phyloP scores from a whole-genome alignment of 352 stramenopile genomes.

The Globisporangium nodosum region DNA sequence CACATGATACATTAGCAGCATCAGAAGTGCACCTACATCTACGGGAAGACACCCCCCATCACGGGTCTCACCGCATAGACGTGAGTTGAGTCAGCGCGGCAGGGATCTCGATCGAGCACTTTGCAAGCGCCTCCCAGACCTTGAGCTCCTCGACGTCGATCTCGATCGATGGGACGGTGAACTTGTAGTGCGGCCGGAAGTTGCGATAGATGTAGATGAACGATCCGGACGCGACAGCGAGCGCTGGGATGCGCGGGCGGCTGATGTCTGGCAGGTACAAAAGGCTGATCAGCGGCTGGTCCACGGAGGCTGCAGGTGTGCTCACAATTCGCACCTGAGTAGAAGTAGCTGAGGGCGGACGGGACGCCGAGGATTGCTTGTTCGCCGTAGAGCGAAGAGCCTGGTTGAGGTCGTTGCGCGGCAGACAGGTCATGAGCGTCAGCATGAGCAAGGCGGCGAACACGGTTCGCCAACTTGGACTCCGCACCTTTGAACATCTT shows the following conservation, averaged over 20 bases:
- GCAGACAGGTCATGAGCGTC: not conserved
- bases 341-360: constrained; percentile 70
- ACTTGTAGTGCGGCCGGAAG: constrained; percentile 89
- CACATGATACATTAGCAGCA: not conserved
- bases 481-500: constrained; percentile 84
- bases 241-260: constrained; percentile 66
- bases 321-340: constrained; percentile 37
- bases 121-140: constrained; percentile 61
- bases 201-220: constrained; percentile 92
- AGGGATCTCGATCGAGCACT: constrained; percentile 67
- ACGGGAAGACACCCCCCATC: too few relatives aligned
- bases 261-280: constrained; percentile 30
- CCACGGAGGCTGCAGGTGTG: too few relatives aligned
- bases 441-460: not conserved
- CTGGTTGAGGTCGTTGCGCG: constrained; percentile 4
- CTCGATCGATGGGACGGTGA: constrained; percentile 76
- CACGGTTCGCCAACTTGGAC: too few relatives aligned
- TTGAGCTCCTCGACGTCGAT: constrained; percentile 66
- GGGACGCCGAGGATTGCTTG: constrained; percentile 76
- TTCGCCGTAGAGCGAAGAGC: constrained; percentile 74
- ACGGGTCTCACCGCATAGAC: constrained; percentile 35
- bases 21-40: not conserved
- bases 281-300: too few relatives aligned
- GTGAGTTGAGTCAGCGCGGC: constrained; percentile 58
- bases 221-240: constrained; percentile 81